Conservation (phyloP, 306 rosid genomes). For the Citrullus amarus region DNA sequence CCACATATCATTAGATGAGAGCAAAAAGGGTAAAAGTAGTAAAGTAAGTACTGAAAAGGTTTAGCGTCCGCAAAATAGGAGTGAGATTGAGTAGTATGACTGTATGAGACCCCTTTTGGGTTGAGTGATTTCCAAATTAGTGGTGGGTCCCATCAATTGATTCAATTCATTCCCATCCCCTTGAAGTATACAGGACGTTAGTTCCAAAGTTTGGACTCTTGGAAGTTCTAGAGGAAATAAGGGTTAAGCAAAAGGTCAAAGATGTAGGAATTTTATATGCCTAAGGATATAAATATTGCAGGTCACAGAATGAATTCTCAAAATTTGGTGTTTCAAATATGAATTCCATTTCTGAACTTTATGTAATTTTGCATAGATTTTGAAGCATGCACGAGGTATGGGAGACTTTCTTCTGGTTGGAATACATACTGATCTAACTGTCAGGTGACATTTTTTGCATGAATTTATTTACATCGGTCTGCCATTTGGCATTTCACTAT, state of each 20-base stretch:
- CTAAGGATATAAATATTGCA: background rate
- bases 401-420: constrained; percentile 99
- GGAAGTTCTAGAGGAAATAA: background rate
- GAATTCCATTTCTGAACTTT: background rate
- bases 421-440: constrained; percentile 84
- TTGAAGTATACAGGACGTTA: background rate
- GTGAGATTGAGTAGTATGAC: background rate
- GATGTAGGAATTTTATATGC: background rate
- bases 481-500: background rate
- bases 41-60: background rate
- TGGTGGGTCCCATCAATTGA: background rate
- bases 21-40: background rate
- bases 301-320: background rate
- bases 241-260: background rate
- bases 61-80: no score
- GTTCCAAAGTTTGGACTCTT: background rate
- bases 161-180: background rate
- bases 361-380: constrained; percentile 40
- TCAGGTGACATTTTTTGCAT: constrained; percentile 42
- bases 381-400: constrained; percentile 70
- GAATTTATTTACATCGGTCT: background rate
- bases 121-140: background rate
- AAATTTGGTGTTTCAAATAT: background rate
- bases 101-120: no score
- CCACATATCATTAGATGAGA: background rate